Conservation (phyloP, 2,329 filamentous ascomycete genomes). For the Nigrospora sphaerica region DNA sequence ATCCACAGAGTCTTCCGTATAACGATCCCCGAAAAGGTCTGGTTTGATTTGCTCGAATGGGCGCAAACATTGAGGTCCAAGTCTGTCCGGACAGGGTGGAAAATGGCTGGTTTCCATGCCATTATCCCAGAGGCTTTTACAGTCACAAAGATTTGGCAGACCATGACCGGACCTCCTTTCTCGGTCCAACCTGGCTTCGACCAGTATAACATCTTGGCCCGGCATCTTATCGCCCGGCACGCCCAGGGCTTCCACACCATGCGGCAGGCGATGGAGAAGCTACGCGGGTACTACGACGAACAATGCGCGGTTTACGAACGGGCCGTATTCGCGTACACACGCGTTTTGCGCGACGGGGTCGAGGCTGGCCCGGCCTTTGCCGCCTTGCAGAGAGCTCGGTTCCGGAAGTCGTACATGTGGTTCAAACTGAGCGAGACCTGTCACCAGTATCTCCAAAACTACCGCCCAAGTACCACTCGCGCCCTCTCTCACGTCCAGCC, state of each 20-base stretch:
- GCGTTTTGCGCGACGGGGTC: constrained; percentile 15
- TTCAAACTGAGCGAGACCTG: constrained; percentile 21
- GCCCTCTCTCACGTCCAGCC: not conserved
- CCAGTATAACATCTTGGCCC: constrained; percentile 44
- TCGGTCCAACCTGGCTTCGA: constrained; percentile 48
- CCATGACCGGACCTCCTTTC: constrained; percentile 53
- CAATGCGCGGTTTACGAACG: constrained; percentile 16
- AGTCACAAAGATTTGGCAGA: constrained; percentile 48
- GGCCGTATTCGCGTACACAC: constrained; percentile 15
- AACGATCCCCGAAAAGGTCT: constrained; percentile 47
- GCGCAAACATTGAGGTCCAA: constrained; percentile 48
- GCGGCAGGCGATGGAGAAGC: constrained; percentile 19
- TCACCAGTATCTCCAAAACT: constrained; percentile 11
- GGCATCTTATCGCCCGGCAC: constrained; percentile 23
- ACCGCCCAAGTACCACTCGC: constrained; percentile 1
- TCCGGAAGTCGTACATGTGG: constrained; percentile 23
- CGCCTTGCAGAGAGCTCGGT: constrained; percentile 16
- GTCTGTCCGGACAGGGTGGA: constrained; percentile 28
- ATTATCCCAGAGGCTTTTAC: constrained; percentile 30
- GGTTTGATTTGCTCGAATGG: constrained; percentile 63
- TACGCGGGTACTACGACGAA: constrained; percentile 17
- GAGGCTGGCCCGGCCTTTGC: constrained; percentile 5
- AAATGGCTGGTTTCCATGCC: constrained; percentile 17
- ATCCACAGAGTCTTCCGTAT: constrained; percentile 55
- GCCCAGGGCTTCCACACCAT: constrained; percentile 4